These are phyloP conservation scores for Russula compacta DNA, from an alignment of 768 basidiomycete genomes.

Conservation along the genomic window DNA sequence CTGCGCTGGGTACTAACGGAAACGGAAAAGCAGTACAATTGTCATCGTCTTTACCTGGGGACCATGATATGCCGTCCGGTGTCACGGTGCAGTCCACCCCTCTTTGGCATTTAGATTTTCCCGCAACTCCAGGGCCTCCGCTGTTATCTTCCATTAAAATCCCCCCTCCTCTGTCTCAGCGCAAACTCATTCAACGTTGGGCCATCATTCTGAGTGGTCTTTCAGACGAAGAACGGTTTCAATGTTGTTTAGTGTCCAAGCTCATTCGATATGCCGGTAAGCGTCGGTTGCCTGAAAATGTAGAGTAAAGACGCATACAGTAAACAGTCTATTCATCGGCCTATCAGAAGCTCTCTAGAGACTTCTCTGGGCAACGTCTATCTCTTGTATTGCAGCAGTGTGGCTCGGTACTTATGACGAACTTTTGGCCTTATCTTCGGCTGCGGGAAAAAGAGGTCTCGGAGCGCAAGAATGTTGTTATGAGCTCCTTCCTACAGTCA, in stretches of 20 bases:
- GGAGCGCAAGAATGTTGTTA: conserved; percentile 33
- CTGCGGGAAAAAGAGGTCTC: conserved; percentile 38
- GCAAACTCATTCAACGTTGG: conserved; percentile 44
- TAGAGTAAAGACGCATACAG: neutral
- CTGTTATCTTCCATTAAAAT: conserved; percentile 37
- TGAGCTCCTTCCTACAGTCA: conserved; percentile 41
- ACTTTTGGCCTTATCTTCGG: conserved; percentile 67
- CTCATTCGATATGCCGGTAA: conserved; percentile 57
- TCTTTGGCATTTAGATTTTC: conserved; percentile 31
- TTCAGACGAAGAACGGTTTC: conserved; percentile 33
- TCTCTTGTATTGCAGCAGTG: conserved; percentile 31
- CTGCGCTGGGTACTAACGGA: neutral
- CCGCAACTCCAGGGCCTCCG: conserved; percentile 16
- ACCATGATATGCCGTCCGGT: neutral
- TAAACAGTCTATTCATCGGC: conserved; percentile 57
- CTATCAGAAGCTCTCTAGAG: conserved; percentile 33
- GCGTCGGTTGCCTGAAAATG: neutral
- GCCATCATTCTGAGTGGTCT: conserved; percentile 47
- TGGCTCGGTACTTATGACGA: conserved; percentile 34
- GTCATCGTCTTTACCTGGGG: neutral
- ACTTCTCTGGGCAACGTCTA: conserved; percentile 45
- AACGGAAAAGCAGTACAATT: neutral
- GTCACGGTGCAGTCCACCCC: neutral
- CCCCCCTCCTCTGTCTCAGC: conserved; percentile 50
- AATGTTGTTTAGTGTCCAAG: conserved; percentile 47